Percentiles rank a stretch among this genome's conserved stretches.
These are phyloP conservation scores for Triglochin maritima DNA, from an alignment of 106 monocot species.

Conservation along the genomic window DNA sequence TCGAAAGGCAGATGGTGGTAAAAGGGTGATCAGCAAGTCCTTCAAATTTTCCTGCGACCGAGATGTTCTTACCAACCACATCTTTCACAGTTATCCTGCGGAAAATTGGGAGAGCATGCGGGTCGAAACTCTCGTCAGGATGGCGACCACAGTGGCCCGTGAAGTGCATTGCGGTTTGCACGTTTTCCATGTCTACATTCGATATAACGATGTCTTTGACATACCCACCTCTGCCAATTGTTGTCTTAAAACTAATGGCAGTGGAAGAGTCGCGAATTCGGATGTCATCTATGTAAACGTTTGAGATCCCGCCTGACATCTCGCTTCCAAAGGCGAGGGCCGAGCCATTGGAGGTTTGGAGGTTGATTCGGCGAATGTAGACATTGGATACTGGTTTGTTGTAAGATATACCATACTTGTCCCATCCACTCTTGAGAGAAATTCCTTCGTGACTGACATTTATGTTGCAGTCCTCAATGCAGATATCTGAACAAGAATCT, in stretches of 20 bases:
- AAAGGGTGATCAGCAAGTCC: constrained; percentile 62
- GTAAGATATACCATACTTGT: constrained; percentile 64
- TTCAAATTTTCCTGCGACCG: constrained; percentile 35
- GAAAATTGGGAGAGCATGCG: constrained; percentile 38
- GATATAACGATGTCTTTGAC: constrained; percentile 48
- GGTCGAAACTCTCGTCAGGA: constrained; percentile 51
- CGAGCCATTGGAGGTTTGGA: constrained; percentile 39
- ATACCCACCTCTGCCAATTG: constrained; percentile 63
- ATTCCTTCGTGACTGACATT: constrained; percentile 62
- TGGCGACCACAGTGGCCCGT: constrained; percentile 43
- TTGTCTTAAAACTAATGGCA: constrained; percentile 59
- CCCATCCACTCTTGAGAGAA: constrained; percentile 85
- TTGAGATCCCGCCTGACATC: constrained; percentile 81
- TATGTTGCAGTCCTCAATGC: constrained; percentile 60
- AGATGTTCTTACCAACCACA: constrained; percentile 43
- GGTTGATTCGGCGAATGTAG: constrained; percentile 36
- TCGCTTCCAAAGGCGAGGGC: constrained; percentile 76
- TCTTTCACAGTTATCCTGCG: constrained; percentile 57
- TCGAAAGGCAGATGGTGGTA: constrained; percentile 60
- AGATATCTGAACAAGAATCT: constrained; percentile 72
- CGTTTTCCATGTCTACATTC: constrained; percentile 46
- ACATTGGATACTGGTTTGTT: constrained; percentile 43
- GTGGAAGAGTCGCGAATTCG: constrained; percentile 36
- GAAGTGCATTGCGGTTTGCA: constrained; percentile 44
- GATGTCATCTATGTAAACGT: constrained; percentile 37